Conservation (phyloP, 192 early-diverging fungal species). For the Backusella parvicylindrica region DNA sequence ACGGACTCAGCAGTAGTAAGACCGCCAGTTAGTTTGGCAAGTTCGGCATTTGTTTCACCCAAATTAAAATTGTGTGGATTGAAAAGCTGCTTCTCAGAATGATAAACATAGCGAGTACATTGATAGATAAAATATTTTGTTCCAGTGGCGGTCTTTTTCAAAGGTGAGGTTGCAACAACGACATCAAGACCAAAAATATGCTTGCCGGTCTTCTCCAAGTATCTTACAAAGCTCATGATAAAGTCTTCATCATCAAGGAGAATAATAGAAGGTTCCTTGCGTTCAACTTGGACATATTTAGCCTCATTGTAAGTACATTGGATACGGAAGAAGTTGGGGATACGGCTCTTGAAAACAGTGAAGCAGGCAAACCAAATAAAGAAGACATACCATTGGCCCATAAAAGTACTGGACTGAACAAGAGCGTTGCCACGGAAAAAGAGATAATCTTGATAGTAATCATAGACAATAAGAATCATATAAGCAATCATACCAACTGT, state of each 20-base stretch:
- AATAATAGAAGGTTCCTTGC: conserved; percentile 29
- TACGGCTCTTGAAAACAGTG: conserved; percentile 37
- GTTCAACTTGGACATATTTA: conserved; percentile 46
- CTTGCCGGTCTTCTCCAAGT: conserved; percentile 16
- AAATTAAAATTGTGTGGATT: conserved; percentile 54
- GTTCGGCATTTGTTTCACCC: conserved; percentile 46
- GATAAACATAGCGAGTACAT: conserved; percentile 72
- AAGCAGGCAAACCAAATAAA: conserved; percentile 42
- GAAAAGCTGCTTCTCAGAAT: conserved; percentile 49
- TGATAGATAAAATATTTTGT: conserved; percentile 65
- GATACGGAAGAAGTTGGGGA: conserved; percentile 54
- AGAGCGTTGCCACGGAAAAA: conserved; percentile 34
- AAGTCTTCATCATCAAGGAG: conserved; percentile 34
- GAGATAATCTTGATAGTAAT: conserved; percentile 41
- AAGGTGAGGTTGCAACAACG: conserved; percentile 35
- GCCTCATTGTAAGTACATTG: conserved; percentile 36
- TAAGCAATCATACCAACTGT: conserved; percentile 35
- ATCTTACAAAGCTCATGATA: conserved; percentile 26
- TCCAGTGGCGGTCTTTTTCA: conserved; percentile 45
- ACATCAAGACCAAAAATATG: conserved; percentile 36
- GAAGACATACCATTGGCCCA: conserved; percentile 48
- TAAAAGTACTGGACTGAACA: conserved; percentile 43
- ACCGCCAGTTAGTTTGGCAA: conserved; percentile 39
- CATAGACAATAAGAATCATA: conserved; percentile 38
- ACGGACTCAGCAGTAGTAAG: conserved; percentile 49